phyloP scores from a whole-genome alignment of 495 filamentous ascomycete genomes.

The Elasticomyces elasticus region DNA sequence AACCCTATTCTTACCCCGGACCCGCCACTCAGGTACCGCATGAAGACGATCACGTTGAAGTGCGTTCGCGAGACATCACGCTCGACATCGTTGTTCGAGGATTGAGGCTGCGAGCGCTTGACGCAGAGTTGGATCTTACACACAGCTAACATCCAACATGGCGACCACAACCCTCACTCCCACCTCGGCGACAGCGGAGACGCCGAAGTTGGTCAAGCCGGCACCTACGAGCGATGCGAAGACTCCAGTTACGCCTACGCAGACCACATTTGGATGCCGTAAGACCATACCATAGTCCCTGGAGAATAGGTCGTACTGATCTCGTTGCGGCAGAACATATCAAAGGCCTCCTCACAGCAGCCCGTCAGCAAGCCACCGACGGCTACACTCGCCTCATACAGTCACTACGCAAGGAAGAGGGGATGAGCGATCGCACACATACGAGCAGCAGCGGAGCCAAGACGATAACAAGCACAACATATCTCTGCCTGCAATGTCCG shows the following conservation, averaged over 20 bases:
- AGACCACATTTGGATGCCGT: constrained; percentile 18
- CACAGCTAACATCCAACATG: no score
- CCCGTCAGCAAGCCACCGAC: constrained; percentile 23
- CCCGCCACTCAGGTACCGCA: no score
- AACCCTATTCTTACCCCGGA: no score
- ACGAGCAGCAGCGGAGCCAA: constrained; percentile 9
- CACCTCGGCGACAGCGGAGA: constrained; percentile 24
- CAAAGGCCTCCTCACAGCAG: constrained; percentile 23
- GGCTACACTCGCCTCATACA: constrained; percentile 27
- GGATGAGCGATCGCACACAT: neutral
- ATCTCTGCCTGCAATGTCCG: constrained; percentile 63
- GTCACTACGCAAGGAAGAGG: constrained; percentile 21
- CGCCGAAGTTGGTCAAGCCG: constrained; percentile 32
- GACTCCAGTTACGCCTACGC: constrained; percentile 6
- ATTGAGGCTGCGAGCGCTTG: no score
- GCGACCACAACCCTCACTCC: constrained; percentile 25
- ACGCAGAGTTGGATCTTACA: no score
- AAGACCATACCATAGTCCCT: neutral
- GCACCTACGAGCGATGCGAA: constrained; percentile 7
- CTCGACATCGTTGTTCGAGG: no score
- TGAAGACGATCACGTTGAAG: no score
- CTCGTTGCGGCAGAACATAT: constrained; percentile 25
- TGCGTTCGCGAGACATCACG: no score
- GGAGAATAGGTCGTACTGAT: neutral
- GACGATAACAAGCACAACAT: constrained; percentile 46